Evolutionary conservation across 441 rosid species (phyloP).

Genomic region (Populus hybrid): DNA sequence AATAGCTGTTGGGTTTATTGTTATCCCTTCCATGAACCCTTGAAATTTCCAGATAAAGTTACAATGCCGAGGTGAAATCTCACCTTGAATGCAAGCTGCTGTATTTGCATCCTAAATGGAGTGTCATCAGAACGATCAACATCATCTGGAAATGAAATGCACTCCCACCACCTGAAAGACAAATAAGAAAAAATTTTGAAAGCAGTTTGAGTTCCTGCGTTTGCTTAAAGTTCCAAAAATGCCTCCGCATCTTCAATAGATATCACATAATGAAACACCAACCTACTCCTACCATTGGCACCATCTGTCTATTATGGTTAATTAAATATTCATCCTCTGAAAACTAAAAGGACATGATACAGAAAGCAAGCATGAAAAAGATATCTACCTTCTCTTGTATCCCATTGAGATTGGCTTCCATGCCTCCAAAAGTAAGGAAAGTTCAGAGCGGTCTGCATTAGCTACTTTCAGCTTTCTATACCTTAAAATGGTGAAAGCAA

Average conservation of each 20-base stretch:
- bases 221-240: constrained; percentile 8
- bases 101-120: constrained; percentile 71
- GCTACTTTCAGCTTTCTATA: constrained; percentile 65
- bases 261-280: constrained; percentile 2
- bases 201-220: neutral
- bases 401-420: constrained; percentile 90
- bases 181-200: neutral
- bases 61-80: constrained; percentile 9
- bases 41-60: neutral
- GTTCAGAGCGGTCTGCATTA: constrained; percentile 27
- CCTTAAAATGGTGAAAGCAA: constrained; percentile 65
- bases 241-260: constrained; percentile 1
- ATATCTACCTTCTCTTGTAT: constrained; percentile 69
- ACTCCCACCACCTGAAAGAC: constrained; percentile 91
- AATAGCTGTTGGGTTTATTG: neutral
- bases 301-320: neutral
- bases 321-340: neutral
- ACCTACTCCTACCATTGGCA: neutral
- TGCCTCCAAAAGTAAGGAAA: constrained; percentile 75
- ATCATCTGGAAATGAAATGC: constrained; percentile 78
- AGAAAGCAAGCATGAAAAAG: neutral
- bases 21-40: neutral
- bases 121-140: constrained; percentile 66
- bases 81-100: constrained; percentile 70
- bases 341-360: neutral